Evolutionary conservation across 2,329 filamentous ascomycete genomes (phyloP), one percentile per base, ranked within the genome.

Genomic region (Aureobasidium sp.): DNA sequence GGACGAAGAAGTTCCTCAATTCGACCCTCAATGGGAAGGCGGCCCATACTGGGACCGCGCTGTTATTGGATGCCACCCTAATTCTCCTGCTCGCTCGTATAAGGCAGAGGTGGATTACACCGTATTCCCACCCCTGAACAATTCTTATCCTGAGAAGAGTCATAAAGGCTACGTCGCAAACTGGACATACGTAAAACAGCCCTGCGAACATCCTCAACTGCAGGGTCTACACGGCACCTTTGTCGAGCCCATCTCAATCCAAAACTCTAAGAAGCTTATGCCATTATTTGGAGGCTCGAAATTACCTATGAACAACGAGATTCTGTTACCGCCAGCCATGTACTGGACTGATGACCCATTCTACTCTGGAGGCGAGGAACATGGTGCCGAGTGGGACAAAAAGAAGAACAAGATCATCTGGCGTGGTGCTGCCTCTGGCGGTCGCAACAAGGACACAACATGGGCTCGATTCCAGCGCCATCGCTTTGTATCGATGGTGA

Each of bases 381-480:
- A 82, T 42, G 80, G 79, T 1, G 75, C 71, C 4, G 31, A 68
- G 0, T 95, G 93, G 68, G 72, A 79, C 0, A 80, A 89, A 55
- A 94, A 94, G 71, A 81, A 86, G 51, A 86, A 90, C 67, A 81
- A 82, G 1, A 81, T 95, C 4, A 92, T 92, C 77, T 97, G 93
- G 93, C 89, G 92, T 59, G 92, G 91, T n/a, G 84, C 85, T 15
- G 88, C 91, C 3, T 87, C 85, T 4, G 87, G 90, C 76, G 80
- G 85, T 72, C 74, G 81, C 8, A 83, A 84, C 69, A 77, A 73
- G 27, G 72, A 73, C 31, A 75, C 84, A 33, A 93, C 90, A 71
- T 94, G 92, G 92, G 86, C 82, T 82, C 68, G 79, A 82, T 75
- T 80, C 74, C 69, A 83, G 77, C 38, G 67, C 71, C 64, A 85